These are phyloP conservation scores for Solanum sejunctum DNA, from an alignment of 257 asterid species.

Conservation along the genomic window DNA sequence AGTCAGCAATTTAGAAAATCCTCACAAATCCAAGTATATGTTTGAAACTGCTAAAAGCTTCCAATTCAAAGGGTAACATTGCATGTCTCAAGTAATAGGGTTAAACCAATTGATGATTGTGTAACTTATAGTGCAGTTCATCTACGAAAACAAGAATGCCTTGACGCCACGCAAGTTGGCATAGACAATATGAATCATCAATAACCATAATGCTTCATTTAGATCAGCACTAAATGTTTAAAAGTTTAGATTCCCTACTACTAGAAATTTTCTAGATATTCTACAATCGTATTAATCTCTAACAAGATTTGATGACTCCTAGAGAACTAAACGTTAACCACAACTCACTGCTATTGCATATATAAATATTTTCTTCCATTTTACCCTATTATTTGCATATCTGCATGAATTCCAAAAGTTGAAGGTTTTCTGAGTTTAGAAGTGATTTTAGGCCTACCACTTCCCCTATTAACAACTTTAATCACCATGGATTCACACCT, in stretches of 20 bases:
- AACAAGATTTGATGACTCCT: background rate
- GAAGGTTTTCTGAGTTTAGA: background rate
- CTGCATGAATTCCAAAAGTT: background rate
- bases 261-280: background rate
- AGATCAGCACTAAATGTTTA: background rate
- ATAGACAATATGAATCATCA: background rate
- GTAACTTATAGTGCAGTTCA: background rate
- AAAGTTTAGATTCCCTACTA: background rate
- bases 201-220: background rate
- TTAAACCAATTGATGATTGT: background rate
- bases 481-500: background rate
- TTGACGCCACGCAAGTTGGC: background rate
- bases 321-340: background rate
- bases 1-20: background rate
- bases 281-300: background rate
- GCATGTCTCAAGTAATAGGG: background rate
- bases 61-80: background rate
- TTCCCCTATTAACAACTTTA: background rate
- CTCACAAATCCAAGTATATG: background rate
- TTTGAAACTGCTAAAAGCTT: background rate
- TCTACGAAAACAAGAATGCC: background rate
- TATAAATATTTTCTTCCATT: background rate
- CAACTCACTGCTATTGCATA: background rate
- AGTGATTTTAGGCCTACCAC: background rate
- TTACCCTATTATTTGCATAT: background rate